Base-by-base conservation (phyloP, 805 yeast genomes). In the Jamesozyma hellenica region DNA sequence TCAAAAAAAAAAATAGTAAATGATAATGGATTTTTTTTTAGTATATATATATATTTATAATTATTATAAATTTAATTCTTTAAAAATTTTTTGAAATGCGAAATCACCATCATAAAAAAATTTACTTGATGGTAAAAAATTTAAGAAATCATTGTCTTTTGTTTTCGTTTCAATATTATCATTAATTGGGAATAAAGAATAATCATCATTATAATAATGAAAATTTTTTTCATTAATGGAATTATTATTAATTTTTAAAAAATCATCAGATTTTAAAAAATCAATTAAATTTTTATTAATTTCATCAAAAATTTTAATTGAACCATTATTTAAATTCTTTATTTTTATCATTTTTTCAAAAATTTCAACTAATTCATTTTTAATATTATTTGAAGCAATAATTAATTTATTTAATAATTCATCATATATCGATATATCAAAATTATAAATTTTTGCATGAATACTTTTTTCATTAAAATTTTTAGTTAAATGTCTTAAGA, bases 401-500 rank as follows among this genome's bases (percentile, higher is more conserved):
- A 37, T 16, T 17, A 36, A 4, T 6, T 9, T 9, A 13, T 27
- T 15, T 7, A 40, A 16, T 9, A 13, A 40, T 7, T 33, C 21
- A n/a, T 43, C 36, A 27, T 34, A 35, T 13, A 12, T 18, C 4
- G 36, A 12, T 1, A 32, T 13, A n/a, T 36, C 19, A 15, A 18
- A 41, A n/a, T 32, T 31, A 19, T 32, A 43, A 1, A 35, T 13
- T 11, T 32, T 17, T 2, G 39, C 36, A 19, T 35, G 36, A 5
- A 9, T 16, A 34, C 36, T 43, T 4, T 32, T 35, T 5, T 38
- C 29, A n/a, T 49, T 42, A 33, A 44, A 48, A 14, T 43, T 39
- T 17, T 39, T 18, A 3, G 54, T 33, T 4, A 45, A 32, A 23
- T 42, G 34, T n/a, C 42, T 40, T 30, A 56, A 35, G 4, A 53